Evolutionary conservation across 2,329 filamentous ascomycete genomes (phyloP).

Genomic region (Myriosclerotinia scirpicola): DNA sequence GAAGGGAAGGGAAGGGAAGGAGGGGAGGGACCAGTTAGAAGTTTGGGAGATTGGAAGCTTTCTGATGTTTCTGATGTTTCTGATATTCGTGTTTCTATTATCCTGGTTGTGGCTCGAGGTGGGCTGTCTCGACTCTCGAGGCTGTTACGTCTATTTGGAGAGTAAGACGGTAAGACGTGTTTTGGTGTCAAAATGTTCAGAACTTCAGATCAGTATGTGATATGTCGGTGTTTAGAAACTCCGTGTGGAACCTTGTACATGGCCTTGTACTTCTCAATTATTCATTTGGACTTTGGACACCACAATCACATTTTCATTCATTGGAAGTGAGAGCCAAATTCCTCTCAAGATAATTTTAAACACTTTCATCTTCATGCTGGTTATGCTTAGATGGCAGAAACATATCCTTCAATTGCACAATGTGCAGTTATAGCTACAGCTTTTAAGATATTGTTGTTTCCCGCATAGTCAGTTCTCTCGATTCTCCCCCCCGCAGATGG

Average conservation of each 20-base stretch:
- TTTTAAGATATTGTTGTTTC: conserved; percentile 89
- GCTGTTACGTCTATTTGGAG: too few relatives aligned
- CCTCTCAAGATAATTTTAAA: too few relatives aligned
- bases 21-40: neutral
- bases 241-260: conserved; percentile 10
- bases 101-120: conserved; percentile 13
- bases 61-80: neutral
- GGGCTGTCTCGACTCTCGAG: too few relatives aligned
- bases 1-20: neutral
- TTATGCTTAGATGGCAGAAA: conserved; percentile 64
- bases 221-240: conserved; percentile 21
- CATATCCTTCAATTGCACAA: conserved; percentile 85
- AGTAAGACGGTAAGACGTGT: too few relatives aligned
- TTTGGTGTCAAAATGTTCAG: too few relatives aligned
- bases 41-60: neutral
- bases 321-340: neutral
- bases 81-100: neutral
- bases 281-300: neutral
- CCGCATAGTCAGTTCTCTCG: conserved; percentile 75
- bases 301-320: neutral
- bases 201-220: too few relatives aligned
- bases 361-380: conserved; percentile 13
- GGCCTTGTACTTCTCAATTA: neutral
- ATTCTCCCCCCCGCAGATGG: neutral
- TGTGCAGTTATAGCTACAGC: conserved; percentile 83